A percentile compares a stretch with the other conserved stretches of the same genome.
Evolutionary conservation across 306 rosid species (phyloP).

Genomic region (Cucurbita argyrosperma): DNA sequence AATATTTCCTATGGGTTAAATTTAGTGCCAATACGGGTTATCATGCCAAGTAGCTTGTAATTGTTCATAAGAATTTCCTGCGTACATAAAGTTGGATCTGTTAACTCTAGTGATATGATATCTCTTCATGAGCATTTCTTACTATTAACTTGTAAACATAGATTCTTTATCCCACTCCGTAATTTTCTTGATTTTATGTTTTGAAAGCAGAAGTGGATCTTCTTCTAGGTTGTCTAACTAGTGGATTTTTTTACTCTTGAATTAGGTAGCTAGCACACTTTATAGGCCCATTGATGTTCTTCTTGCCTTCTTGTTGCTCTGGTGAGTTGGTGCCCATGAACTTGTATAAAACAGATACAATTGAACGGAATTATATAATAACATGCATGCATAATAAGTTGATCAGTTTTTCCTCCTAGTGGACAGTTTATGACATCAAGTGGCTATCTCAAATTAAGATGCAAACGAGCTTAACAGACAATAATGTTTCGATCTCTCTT

Average conservation of each 20-base stretch:
- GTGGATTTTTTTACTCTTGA: conserved; percentile 10
- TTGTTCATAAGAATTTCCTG: neutral
- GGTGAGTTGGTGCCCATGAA: conserved; percentile 13
- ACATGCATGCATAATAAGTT: neutral
- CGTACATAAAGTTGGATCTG: neutral
- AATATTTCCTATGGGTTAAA: neutral
- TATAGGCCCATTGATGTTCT: conserved; percentile 13
- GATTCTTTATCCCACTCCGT: neutral
- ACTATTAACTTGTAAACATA: neutral
- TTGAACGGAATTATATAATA: neutral
- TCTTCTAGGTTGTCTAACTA: conserved; percentile 11
- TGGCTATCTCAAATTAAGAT: neutral
- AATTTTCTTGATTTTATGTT: neutral
- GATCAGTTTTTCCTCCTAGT: neutral
- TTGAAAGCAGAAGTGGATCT: neutral
- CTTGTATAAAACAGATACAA: neutral
- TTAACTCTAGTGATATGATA: neutral
- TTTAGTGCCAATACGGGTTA: neutral
- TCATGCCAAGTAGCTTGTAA: neutral
- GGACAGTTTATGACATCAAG: neutral
- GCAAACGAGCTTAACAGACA: neutral
- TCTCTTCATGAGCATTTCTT: neutral
- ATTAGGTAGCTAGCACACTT: conserved; percentile 12
- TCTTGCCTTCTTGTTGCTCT: conserved; percentile 11
- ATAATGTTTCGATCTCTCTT: neutral